phyloP scores from a whole-genome alignment of 2,329 filamentous ascomycete species.

The Apiospora phragmitis region DNA sequence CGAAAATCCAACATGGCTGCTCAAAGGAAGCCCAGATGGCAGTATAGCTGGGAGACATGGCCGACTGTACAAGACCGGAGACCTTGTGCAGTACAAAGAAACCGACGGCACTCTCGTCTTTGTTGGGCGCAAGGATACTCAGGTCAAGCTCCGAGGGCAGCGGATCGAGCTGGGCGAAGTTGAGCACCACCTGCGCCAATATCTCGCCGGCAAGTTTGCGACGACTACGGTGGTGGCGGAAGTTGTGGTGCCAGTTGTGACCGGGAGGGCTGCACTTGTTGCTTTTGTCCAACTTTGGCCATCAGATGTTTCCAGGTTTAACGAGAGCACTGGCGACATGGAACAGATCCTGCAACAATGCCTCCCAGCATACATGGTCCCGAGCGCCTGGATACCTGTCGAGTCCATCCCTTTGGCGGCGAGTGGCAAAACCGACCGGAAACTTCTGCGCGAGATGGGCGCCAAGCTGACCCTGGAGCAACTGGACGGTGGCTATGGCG shows the following conservation, averaged over 20 bases:
- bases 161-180: slow-evolving; percentile 12
- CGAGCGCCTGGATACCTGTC: neutral
- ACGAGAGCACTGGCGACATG: neutral
- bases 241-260: neutral
- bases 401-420: neutral
- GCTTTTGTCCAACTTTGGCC: neutral
- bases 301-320: neutral
- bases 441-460: neutral
- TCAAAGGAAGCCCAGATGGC: neutral
- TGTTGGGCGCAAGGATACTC: slow-evolving; percentile 10
- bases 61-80: slow-evolving; percentile 10
- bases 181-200: neutral
- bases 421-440: slow-evolving; percentile 10
- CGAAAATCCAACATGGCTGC: neutral
- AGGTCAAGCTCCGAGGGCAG: slow-evolving; percentile 12
- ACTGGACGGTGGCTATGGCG: neutral
- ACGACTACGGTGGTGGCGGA: neutral
- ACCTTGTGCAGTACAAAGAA: neutral
- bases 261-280: neutral
- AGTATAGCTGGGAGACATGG: neutral
- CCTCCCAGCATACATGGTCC: neutral
- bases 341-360: neutral
- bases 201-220: neutral
- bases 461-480: neutral
- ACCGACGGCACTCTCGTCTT: neutral